These are phyloP conservation scores for Hymenoscyphus occultus DNA, from an alignment of 2,329 filamentous ascomycete species.

Conservation along the genomic window DNA sequence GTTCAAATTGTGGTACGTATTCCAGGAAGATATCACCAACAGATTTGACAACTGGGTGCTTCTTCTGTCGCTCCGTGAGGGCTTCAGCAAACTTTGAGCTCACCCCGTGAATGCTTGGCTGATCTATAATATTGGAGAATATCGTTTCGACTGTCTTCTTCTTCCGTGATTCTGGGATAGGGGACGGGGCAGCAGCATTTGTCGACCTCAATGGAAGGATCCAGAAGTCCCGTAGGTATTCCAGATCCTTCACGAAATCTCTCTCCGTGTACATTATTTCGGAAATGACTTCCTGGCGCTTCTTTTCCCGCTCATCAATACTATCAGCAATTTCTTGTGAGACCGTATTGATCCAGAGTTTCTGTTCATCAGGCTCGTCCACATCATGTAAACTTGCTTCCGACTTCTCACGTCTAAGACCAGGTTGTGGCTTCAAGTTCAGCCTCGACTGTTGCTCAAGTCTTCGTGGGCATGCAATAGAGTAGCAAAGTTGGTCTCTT, in stretches of 20 bases:
- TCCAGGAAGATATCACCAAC: slow-evolving; percentile 94
- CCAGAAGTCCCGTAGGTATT: slow-evolving; percentile 98
- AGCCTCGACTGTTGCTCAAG: slow-evolving; percentile 92
- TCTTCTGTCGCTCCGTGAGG: slow-evolving; percentile 88
- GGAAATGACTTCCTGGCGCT: slow-evolving; percentile 95
- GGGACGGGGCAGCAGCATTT: slow-evolving; percentile 62
- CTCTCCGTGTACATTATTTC: slow-evolving; percentile 98
- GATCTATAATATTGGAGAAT: slow-evolving; percentile 91
- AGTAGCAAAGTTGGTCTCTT: slow-evolving; percentile 92
- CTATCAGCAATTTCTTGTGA: slow-evolving; percentile 91
- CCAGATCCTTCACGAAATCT: slow-evolving; percentile 97
- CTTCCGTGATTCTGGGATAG: slow-evolving; percentile 81
- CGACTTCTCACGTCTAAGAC: slow-evolving; percentile 64
- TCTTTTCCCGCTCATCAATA: slow-evolving; percentile 88
- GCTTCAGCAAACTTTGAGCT: slow-evolving; percentile 84
- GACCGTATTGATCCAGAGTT: slow-evolving; percentile 98
- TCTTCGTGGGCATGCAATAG: slow-evolving; percentile 90
- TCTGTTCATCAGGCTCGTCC: slow-evolving; percentile 89
- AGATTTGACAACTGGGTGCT: slow-evolving; percentile 81
- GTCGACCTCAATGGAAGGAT: slow-evolving; percentile 84
- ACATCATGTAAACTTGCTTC: slow-evolving; percentile 77
- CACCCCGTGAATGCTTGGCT: slow-evolving; percentile 76
- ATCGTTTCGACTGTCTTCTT: slow-evolving; percentile 92
- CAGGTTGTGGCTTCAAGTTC: slow-evolving; percentile 89
- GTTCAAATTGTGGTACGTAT: slow-evolving; percentile 87